phyloP scores from a whole-genome alignment of 306 rosid species.

The Prunus kanzakura region DNA sequence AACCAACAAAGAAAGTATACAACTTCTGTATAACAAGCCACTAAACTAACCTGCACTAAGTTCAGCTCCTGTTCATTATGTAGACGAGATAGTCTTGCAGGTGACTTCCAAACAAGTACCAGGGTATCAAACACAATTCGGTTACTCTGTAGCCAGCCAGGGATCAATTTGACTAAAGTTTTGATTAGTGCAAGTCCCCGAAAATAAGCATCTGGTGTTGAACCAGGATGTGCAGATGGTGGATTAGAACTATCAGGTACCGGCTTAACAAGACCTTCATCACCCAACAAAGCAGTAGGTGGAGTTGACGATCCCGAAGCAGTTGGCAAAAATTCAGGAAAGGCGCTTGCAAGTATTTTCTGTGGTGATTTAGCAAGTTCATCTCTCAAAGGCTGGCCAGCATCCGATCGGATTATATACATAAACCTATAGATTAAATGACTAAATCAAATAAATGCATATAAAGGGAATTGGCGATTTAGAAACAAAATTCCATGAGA shows the following conservation, averaged over 20 bases:
- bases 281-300: constrained; percentile 52
- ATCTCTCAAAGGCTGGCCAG: constrained; percentile 92
- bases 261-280: constrained; percentile 62
- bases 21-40: neutral
- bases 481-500: neutral
- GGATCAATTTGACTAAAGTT: constrained; percentile 84
- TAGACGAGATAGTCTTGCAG: constrained; percentile 82
- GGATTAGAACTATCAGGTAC: constrained; percentile 51
- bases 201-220: constrained; percentile 80
- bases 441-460: neutral
- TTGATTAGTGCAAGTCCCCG: constrained; percentile 88
- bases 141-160: constrained; percentile 90
- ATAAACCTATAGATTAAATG: constrained; percentile 58
- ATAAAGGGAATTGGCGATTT: neutral
- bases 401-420: constrained; percentile 88
- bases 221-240: constrained; percentile 45
- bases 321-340: constrained; percentile 71
- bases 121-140: constrained; percentile 81
- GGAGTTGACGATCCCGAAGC: constrained; percentile 60
- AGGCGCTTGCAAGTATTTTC: constrained; percentile 86
- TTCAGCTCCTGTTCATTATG: constrained; percentile 89
- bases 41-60: constrained; percentile 80
- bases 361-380: constrained; percentile 98
- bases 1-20: constrained; percentile 1
- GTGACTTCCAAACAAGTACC: constrained; percentile 92